phyloP scores from a whole-genome alignment of 306 rosid species.

The Clitoria ternatea region DNA sequence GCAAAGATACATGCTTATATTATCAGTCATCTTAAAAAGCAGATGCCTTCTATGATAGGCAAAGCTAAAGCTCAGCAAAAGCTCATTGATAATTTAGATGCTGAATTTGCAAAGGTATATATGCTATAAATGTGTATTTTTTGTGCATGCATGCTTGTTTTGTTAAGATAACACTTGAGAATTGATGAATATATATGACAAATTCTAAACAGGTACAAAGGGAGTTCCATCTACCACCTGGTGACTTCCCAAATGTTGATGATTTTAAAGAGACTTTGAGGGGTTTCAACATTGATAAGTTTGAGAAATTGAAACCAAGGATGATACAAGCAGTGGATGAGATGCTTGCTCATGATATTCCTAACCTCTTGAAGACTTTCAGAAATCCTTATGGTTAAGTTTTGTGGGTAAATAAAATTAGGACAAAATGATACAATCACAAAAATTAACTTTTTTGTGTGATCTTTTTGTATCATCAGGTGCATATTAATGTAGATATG shows the following conservation, averaged over 20 bases:
- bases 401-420: neutral
- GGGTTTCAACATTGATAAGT: constrained; percentile 73
- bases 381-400: constrained; percentile 73
- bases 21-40: constrained; percentile 78
- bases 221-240: constrained; percentile 81
- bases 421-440: neutral
- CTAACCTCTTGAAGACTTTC: constrained; percentile 71
- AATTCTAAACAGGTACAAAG: constrained; percentile 62
- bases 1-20: constrained; percentile 89
- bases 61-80: constrained; percentile 82
- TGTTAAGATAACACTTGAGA: neutral
- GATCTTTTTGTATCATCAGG: neutral
- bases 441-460: neutral
- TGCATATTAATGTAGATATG: neutral
- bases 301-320: constrained; percentile 78
- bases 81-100: constrained; percentile 66
- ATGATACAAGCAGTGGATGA: constrained; percentile 81
- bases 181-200: neutral
- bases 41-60: constrained; percentile 91
- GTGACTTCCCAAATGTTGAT: constrained; percentile 84
- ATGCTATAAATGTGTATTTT: neutral
- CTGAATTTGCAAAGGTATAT: constrained; percentile 75
- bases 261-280: constrained; percentile 58
- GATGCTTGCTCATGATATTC: constrained; percentile 91
- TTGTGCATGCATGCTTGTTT: neutral